Conservation (phyloP, 2,329 filamentous ascomycete species). For the Canariomyces notabilis region DNA sequence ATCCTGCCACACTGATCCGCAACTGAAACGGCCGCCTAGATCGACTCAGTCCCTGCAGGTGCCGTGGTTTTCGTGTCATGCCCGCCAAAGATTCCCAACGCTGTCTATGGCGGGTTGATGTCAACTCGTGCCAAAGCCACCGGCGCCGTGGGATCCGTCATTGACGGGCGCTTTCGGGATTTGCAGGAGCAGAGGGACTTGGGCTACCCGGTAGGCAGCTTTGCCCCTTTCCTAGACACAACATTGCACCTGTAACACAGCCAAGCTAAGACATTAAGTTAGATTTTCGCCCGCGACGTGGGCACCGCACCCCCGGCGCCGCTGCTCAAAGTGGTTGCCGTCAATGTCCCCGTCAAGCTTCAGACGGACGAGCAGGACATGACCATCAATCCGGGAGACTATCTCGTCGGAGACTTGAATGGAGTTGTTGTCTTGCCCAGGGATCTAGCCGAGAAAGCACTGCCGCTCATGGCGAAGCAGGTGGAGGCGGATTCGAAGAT, state of each 20-base stretch:
- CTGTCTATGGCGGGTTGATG: constrained; percentile 52
- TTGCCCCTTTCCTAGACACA: not conserved
- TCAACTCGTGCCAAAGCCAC: constrained; percentile 40
- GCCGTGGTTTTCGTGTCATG: constrained; percentile 48
- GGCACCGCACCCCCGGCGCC: constrained; percentile 41
- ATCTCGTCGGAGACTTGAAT: constrained; percentile 41
- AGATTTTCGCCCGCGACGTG: constrained; percentile 41
- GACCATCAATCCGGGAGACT: constrained; percentile 39
- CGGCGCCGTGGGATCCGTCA: constrained; percentile 44
- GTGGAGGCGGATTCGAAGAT: constrained; percentile 40
- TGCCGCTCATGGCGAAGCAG: constrained; percentile 38
- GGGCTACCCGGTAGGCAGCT: constrained; percentile 35
- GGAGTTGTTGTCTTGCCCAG: constrained; percentile 41
- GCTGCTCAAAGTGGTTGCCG: constrained; percentile 38
- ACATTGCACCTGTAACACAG: not conserved
- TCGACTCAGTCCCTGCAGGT: constrained; percentile 43
- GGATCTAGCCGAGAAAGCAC: constrained; percentile 34
- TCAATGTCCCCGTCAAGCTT: constrained; percentile 38
- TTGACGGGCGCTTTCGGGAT: constrained; percentile 50
- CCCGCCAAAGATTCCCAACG: constrained; percentile 42
- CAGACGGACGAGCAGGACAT: constrained; percentile 35
- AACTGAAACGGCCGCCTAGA: constrained; percentile 30
- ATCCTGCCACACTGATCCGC: not conserved
- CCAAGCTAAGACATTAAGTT: not conserved
- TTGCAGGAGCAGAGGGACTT: constrained; percentile 49